Conservation (phyloP, 2,329 filamentous ascomycete species). For the Ophiocordyceps robertsii region DNA sequence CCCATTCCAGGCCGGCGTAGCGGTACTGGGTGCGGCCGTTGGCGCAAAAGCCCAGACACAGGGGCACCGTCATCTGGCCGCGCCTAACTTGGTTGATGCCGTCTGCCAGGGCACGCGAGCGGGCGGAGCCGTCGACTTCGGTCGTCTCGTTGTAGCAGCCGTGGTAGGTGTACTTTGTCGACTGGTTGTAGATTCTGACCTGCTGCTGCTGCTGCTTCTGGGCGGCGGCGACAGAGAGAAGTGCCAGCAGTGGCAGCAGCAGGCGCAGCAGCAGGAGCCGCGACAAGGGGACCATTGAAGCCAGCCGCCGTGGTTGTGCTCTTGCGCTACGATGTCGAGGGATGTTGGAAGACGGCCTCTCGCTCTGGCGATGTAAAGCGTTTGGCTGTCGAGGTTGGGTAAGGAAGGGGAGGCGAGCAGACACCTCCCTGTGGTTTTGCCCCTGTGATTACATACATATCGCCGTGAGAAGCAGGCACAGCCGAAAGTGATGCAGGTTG, state of each 20-base stretch:
- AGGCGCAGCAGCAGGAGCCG: not conserved
- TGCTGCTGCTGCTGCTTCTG: slow-evolving; percentile 1
- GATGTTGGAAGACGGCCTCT: too few species aligned
- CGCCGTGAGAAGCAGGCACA: too few species aligned
- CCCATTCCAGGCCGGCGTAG: slow-evolving; percentile 43
- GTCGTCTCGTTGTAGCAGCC: slow-evolving; percentile 48
- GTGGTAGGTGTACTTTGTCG: slow-evolving; percentile 31
- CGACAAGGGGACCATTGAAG: too few species aligned
- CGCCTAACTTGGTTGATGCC: slow-evolving; percentile 24
- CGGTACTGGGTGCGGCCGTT: slow-evolving; percentile 22
- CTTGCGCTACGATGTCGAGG: too few species aligned
- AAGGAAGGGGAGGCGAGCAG: too few species aligned
- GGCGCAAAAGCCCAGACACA: slow-evolving; percentile 39
- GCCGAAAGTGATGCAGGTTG: too few species aligned
- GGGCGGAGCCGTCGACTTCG: slow-evolving; percentile 23
- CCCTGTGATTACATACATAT: too few species aligned
- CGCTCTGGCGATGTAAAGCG: too few species aligned
- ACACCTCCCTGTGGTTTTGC: too few species aligned
- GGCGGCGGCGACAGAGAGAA: slow-evolving; percentile 6
- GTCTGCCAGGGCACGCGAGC: slow-evolving; percentile 31
- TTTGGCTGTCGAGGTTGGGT: too few species aligned
- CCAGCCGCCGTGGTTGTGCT: too few species aligned
- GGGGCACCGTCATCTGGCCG: slow-evolving; percentile 35
- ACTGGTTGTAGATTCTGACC: slow-evolving; percentile 18
- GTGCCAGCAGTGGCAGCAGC: slow-evolving; percentile 3